These are phyloP conservation scores for Arabidopsis hybrid DNA, from an alignment of 441 rosid genomes.

Conservation along the genomic window DNA sequence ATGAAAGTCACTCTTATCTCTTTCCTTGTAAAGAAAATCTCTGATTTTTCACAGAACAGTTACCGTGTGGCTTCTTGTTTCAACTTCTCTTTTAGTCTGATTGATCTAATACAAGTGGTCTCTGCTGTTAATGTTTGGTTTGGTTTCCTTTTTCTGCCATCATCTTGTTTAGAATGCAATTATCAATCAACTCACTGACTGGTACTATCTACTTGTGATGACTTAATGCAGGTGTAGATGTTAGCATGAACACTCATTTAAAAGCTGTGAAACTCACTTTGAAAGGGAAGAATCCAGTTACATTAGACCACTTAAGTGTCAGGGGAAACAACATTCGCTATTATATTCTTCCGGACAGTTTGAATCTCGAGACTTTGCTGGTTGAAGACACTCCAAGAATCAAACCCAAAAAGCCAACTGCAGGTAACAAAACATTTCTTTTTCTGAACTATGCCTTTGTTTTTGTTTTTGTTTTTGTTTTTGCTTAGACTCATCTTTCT, in stretches of 20 bases:
- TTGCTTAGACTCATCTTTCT: conserved; percentile 11
- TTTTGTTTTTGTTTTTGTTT: neutral
- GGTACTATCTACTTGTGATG: conserved; percentile 25
- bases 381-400: conserved; percentile 94
- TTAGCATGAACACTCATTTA: conserved; percentile 96
- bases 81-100: conserved; percentile 12
- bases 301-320: conserved; percentile 91
- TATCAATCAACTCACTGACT: neutral
- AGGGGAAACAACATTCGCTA: conserved; percentile 97
- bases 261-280: conserved; percentile 89
- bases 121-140: conserved; percentile 17
- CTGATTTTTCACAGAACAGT: neutral
- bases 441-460: conserved; percentile 1
- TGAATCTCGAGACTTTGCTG: conserved; percentile 94
- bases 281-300: conserved; percentile 93
- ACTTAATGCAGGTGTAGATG: conserved; percentile 74
- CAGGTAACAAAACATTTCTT: conserved; percentile 57
- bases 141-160: conserved; percentile 1
- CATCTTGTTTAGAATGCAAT: conserved; percentile 3
- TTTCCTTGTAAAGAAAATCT: neutral
- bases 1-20: neutral
- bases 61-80: neutral
- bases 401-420: conserved; percentile 95
- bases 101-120: neutral
- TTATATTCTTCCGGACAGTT: conserved; percentile 95